Conservation (phyloP, 1,139 yeast genomes). For the Nadsonia starkeyi-henricii region DNA sequence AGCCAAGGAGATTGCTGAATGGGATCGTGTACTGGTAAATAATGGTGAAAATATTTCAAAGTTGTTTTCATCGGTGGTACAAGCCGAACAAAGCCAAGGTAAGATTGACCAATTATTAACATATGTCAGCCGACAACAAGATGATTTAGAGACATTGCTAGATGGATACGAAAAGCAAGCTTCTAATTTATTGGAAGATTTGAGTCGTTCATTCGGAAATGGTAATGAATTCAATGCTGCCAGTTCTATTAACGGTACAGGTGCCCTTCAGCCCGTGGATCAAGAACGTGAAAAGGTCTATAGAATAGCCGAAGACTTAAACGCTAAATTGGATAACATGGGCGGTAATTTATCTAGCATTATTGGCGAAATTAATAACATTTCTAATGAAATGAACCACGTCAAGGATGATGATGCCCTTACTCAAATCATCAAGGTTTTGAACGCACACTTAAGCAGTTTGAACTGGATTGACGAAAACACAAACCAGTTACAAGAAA, state of each 20-base stretch:
- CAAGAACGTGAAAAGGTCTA: conserved; percentile 86
- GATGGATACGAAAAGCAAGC: conserved; percentile 82
- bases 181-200: conserved; percentile 29
- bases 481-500: conserved; percentile 54
- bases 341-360: conserved; percentile 65
- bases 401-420: conserved; percentile 36
- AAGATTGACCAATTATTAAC: conserved; percentile 78
- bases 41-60: conserved; percentile 79
- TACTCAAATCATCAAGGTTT: conserved; percentile 54
- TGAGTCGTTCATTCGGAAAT: conserved; percentile 10
- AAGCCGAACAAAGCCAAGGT: conserved; percentile 74
- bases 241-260: conserved; percentile 7
- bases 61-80: conserved; percentile 61
- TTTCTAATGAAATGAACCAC: conserved; percentile 70
- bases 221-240: conserved; percentile 11
- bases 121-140: conserved; percentile 85
- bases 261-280: conserved; percentile 38
- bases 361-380: conserved; percentile 74
- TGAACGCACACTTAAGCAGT: conserved; percentile 82
- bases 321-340: conserved; percentile 64
- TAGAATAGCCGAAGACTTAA: conserved; percentile 72
- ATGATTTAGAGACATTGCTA: conserved; percentile 69
- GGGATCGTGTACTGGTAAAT: conserved; percentile 75
- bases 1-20: conserved; percentile 57
- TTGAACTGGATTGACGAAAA: conserved; percentile 73